Percentiles rank a stretch among this genome's conserved stretches.
These are phyloP conservation scores for Acanthamoeba sp. DNA, from an alignment of 208 protist species.

Conservation along the genomic window DNA sequence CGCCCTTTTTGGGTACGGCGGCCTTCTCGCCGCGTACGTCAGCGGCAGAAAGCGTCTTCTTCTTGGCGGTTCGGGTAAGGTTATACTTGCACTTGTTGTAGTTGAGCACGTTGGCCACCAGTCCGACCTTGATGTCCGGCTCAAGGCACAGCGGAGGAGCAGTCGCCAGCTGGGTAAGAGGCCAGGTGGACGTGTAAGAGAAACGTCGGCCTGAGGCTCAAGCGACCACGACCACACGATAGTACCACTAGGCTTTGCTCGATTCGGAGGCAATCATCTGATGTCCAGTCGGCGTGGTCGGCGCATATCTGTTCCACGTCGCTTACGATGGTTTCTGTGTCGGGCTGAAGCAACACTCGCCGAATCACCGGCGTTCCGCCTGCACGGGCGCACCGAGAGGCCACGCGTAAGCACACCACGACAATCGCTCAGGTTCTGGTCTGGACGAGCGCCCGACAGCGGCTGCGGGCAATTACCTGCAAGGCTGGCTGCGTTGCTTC, in stretches of 20 bases:
- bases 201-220: not conserved
- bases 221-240: not conserved
- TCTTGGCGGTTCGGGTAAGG: slow-evolving; percentile 48
- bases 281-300: slow-evolving; percentile 68
- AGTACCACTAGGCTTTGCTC: slow-evolving; percentile 68
- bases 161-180: not conserved
- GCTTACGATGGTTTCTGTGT: slow-evolving; percentile 72
- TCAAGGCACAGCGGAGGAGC: slow-evolving; percentile 73
- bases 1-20: slow-evolving; percentile 64
- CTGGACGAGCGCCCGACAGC: not conserved
- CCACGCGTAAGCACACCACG: not conserved
- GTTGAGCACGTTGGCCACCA: slow-evolving; percentile 55
- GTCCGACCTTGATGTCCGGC: not conserved
- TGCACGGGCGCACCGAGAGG: not conserved
- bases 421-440: too few relatives aligned
- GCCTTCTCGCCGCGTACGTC: not conserved
- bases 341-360: slow-evolving; percentile 53
- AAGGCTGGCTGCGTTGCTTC: not conserved
- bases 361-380: not conserved
- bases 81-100: slow-evolving; percentile 70
- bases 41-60: not conserved
- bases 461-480: not conserved
- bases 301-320: slow-evolving; percentile 72
- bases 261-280: slow-evolving; percentile 49
- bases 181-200: not conserved